Conservation (phyloP, 1,284 basidiomycete species). For the Gymnopus androsaceus region DNA sequence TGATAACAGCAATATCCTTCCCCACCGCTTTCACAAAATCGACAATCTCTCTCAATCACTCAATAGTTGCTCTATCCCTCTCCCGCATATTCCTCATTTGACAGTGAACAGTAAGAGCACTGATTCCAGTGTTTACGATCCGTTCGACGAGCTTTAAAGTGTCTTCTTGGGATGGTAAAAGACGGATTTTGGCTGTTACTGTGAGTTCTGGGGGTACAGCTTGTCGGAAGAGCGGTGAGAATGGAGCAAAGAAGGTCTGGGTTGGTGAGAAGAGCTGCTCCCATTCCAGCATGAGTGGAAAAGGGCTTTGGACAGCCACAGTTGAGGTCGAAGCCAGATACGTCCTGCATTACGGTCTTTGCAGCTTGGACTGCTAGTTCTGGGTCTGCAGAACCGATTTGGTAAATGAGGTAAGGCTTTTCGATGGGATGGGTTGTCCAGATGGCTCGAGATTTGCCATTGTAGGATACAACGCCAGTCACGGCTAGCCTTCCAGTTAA, state of each 20-base stretch:
- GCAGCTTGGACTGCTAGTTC: constrained; percentile 92
- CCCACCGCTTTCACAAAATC: constrained; percentile 72
- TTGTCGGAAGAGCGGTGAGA: constrained; percentile 70
- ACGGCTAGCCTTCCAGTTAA: constrained; percentile 55
- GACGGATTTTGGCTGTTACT: constrained; percentile 90
- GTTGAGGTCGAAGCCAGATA: constrained; percentile 93
- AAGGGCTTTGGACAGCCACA: constrained; percentile 97
- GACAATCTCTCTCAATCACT: constrained; percentile 83
- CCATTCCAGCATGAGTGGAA: constrained; percentile 95
- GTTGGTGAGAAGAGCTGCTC: constrained; percentile 89
- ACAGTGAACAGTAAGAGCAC: constrained; percentile 92
- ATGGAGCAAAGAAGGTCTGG: constrained; percentile 91
- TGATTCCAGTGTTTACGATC: constrained; percentile 88
- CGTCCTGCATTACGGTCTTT: constrained; percentile 82
- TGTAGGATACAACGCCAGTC: constrained; percentile 90
- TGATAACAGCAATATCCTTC: constrained; percentile 80
- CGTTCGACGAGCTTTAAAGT: constrained; percentile 86
- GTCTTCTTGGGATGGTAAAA: constrained; percentile 84
- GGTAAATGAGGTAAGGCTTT: constrained; percentile 87
- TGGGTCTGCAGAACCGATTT: constrained; percentile 90
- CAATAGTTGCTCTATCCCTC: constrained; percentile 77
- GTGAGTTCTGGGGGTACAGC: constrained; percentile 80
- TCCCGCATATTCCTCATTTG: constrained; percentile 93
- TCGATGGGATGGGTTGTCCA: constrained; percentile 95
- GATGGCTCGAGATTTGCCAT: constrained; percentile 80